Conservation (phyloP, 805 yeast species). For the Ogataea pignaliae region DNA sequence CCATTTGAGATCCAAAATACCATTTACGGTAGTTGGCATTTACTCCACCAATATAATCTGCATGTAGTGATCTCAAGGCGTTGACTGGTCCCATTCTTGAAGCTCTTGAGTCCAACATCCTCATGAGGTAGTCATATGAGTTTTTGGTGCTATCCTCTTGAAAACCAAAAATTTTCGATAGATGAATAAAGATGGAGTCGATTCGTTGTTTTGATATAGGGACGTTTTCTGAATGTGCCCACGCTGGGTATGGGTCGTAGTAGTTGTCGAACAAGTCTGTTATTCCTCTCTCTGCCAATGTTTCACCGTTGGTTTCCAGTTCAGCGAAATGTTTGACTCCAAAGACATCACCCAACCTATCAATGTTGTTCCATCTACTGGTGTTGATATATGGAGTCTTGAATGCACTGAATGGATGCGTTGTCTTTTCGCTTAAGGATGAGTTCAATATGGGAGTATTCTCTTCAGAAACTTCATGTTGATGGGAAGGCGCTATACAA, state of each 20-base stretch:
- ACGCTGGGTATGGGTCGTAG: constrained; percentile 52
- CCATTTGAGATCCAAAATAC: constrained; percentile 74
- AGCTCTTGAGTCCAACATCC: constrained; percentile 62
- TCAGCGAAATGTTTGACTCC: constrained; percentile 27
- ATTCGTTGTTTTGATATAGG: constrained; percentile 54
- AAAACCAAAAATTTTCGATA: constrained; percentile 59
- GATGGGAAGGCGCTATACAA: constrained; percentile 18
- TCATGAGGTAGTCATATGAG: constrained; percentile 62
- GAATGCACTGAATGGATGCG: constrained; percentile 37
- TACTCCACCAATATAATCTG: constrained; percentile 70
- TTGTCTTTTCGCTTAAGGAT: constrained; percentile 25
- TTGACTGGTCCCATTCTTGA: constrained; percentile 53
- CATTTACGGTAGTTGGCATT: constrained; percentile 68
- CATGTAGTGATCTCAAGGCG: constrained; percentile 60
- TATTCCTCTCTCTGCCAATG: constrained; percentile 28
- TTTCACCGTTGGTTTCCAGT: constrained; percentile 31
- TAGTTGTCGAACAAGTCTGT: constrained; percentile 39
- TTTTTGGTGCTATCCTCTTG: constrained; percentile 62
- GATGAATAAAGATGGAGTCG: constrained; percentile 48
- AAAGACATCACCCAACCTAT: constrained; percentile 29
- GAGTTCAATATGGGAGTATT: constrained; percentile 21
- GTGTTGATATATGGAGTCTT: constrained; percentile 40
- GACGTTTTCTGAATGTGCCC: constrained; percentile 37
- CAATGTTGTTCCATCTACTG: constrained; percentile 40
- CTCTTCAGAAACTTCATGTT: constrained; percentile 7